Conservation (phyloP, 768 basidiomycete genomes). For the Trametopsis cervina region DNA sequence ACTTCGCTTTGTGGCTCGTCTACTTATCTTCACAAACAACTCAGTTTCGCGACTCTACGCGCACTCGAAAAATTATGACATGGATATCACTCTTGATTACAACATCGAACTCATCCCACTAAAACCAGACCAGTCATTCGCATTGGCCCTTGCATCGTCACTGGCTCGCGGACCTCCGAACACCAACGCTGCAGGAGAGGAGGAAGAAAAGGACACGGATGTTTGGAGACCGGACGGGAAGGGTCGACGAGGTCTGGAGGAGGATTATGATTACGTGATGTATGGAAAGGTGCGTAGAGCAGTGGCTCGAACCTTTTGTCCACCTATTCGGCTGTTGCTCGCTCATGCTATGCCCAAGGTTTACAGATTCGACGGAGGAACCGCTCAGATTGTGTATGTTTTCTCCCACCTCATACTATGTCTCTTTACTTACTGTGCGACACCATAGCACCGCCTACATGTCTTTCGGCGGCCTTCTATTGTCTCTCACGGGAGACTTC, state of each 20-base stretch:
- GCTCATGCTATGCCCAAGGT: conserved; percentile 42
- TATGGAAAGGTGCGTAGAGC: conserved; percentile 76
- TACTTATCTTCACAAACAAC: neutral
- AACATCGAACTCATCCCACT: conserved; percentile 89
- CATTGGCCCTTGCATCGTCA: conserved; percentile 82
- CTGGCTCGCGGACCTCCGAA: conserved; percentile 49
- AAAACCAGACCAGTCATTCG: conserved; percentile 58
- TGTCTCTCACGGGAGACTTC: conserved; percentile 90
- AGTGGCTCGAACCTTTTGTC: neutral
- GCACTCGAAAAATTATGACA: conserved; percentile 84
- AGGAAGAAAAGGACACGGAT: conserved; percentile 67
- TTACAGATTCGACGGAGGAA: conserved; percentile 92
- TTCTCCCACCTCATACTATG: conserved; percentile 3
- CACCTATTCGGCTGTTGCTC: neutral
- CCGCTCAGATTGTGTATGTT: conserved; percentile 78
- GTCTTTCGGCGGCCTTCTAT: conserved; percentile 91
- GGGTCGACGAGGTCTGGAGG: conserved; percentile 75
- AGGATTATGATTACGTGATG: conserved; percentile 99
- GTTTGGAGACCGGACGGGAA: conserved; percentile 85
- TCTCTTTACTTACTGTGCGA: conserved; percentile 11
- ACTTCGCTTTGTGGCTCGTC: neutral
- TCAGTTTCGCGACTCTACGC: conserved; percentile 88
- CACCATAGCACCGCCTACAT: conserved; percentile 80
- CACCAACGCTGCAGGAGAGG: conserved; percentile 46
- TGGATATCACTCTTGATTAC: conserved; percentile 91